Conservation (phyloP, 2,329 filamentous ascomycete species). For the Pseudodiploospora longispora region DNA sequence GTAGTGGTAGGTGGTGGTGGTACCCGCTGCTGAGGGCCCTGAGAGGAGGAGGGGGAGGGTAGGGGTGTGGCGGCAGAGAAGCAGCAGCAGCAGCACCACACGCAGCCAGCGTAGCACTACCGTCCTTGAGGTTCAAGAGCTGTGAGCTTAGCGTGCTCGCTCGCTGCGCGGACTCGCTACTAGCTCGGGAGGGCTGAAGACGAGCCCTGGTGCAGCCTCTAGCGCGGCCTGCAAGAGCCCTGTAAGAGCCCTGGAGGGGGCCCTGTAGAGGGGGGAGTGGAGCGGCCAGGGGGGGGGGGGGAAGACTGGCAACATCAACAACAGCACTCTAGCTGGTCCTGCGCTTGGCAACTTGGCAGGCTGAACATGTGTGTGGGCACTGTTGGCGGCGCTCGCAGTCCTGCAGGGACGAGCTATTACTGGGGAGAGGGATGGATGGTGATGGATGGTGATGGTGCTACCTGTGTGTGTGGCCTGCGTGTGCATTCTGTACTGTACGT, state of each 20-base stretch:
- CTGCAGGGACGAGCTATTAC: too few relatives aligned
- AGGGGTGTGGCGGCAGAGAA: neutral
- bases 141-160: slow-evolving; percentile 12
- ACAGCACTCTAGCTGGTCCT: too few relatives aligned
- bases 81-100: neutral
- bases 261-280: neutral
- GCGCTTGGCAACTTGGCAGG: too few relatives aligned
- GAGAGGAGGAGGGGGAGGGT: neutral
- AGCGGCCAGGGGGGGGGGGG: neutral
- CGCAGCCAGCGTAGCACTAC: slow-evolving; percentile 7
- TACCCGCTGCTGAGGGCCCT: neutral
- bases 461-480: too few relatives aligned
- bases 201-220: slow-evolving; percentile 8
- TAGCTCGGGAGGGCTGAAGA: slow-evolving; percentile 32
- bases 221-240: neutral
- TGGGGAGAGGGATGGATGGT: too few relatives aligned
- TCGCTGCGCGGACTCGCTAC: slow-evolving; percentile 19
- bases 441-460: too few relatives aligned
- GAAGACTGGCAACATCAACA: neutral
- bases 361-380: too few relatives aligned
- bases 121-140: slow-evolving; percentile 11
- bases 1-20: too few relatives aligned
- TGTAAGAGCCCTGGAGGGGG: neutral
- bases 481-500: too few relatives aligned
- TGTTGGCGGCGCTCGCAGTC: too few relatives aligned